Percentiles rank a stretch among this genome's conserved stretches.
Conservation (phyloP, 345 rosid species). For the Eucalyptus tenuipes region DNA sequence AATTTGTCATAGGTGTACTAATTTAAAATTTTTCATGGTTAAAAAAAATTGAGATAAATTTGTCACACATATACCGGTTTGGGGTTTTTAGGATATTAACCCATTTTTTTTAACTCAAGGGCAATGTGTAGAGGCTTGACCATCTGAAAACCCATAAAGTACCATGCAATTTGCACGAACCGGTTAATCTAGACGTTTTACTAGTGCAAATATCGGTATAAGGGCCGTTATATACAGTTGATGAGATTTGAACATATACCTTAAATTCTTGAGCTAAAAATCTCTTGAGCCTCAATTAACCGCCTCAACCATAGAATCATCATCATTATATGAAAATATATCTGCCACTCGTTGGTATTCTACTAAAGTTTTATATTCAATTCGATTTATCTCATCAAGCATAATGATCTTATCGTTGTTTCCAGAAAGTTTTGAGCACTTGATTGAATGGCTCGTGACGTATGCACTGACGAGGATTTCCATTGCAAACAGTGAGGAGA, state of each 20-base stretch:
- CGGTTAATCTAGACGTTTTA: background rate
- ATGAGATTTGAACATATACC: background rate
- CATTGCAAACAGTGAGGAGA: background rate
- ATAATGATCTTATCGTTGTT: background rate
- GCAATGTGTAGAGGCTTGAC: background rate
- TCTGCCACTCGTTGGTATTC: background rate
- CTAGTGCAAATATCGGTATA: background rate
- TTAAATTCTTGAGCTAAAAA: background rate
- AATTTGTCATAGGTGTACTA: too few species aligned
- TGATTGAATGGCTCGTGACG: background rate
- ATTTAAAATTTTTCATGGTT: too few species aligned
- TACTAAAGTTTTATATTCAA: background rate
- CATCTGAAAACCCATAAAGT: background rate
- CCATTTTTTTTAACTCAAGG: background rate
- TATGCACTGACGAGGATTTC: background rate
- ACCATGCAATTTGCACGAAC: background rate
- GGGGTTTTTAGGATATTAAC: too few species aligned
- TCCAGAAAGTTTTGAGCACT: background rate
- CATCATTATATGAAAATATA: background rate
- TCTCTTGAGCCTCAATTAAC: background rate
- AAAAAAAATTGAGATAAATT: too few species aligned
- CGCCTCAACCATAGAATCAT: background rate
- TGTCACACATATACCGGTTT: too few species aligned
- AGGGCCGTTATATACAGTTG: accelerated
- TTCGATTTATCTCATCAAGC: background rate